Evolutionary conservation across 331 rosid species (phyloP).

Genomic region (Malus hybrid): DNA sequence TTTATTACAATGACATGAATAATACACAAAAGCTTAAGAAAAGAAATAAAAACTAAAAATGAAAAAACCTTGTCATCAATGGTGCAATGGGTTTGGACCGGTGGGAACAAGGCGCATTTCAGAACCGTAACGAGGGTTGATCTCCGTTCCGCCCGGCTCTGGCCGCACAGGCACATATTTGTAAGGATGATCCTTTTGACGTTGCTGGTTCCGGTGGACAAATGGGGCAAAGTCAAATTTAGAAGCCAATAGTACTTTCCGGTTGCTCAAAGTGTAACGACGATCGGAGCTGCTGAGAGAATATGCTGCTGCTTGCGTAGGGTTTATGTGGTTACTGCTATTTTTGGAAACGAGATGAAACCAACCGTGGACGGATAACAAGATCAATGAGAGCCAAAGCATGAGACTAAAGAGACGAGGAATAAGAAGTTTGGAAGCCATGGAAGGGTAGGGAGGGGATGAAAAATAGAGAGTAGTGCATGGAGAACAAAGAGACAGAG

Average conservation of each 20-base stretch:
- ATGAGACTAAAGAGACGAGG: constrained; percentile 30
- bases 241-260: constrained; percentile 29
- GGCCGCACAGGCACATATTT: constrained; percentile 5
- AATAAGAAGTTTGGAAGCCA: constrained; percentile 35
- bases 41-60: background rate
- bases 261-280: background rate
- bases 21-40: constrained; percentile 1
- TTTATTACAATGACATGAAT: constrained; percentile 24
- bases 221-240: constrained; percentile 52
- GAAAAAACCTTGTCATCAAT: constrained; percentile 41
- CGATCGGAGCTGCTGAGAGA: background rate
- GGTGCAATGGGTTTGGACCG: constrained; percentile 96
- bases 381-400: constrained; percentile 34
- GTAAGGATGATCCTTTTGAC: background rate
- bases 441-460: constrained; percentile 21
- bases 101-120: constrained; percentile 82
- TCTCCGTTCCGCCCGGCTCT: constrained; percentile 10
- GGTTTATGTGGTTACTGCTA: background rate
- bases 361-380: constrained; percentile 34
- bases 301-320: background rate
- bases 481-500: constrained; percentile 32
- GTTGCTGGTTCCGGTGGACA: constrained; percentile 23
- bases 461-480: constrained; percentile 29
- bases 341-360: constrained; percentile 23
- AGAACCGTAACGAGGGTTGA: constrained; percentile 48